Evolutionary conservation across 495 filamentous ascomycete genomes (phyloP).

Genomic region (Penicillium antarcticum): DNA sequence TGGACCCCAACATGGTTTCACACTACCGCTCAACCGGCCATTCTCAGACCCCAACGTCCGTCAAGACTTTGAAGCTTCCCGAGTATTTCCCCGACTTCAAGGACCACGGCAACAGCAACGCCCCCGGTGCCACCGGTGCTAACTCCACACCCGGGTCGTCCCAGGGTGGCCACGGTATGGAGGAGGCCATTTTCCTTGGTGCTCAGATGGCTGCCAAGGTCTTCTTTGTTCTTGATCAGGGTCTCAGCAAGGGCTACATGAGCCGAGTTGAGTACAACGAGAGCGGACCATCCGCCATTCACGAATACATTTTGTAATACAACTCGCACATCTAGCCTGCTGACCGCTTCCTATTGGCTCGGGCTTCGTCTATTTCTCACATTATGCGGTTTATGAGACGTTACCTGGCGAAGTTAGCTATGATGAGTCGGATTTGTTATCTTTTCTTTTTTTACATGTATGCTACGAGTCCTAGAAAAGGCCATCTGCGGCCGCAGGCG

Average conservation of each 20-base stretch:
- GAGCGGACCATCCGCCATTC: conserved; percentile 66
- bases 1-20: conserved; percentile 30
- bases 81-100: conserved; percentile 95
- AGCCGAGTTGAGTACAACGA: conserved; percentile 76
- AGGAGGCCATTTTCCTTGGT: conserved; percentile 78
- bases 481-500: conserved; percentile 17
- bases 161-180: conserved; percentile 41
- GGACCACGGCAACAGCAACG: conserved; percentile 58
- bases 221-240: conserved; percentile 70
- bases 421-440: conserved; percentile 1
- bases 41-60: conserved; percentile 82
- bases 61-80: conserved; percentile 74
- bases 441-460: conserved; percentile 15
- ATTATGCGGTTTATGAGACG: conserved; percentile 3
- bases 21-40: conserved; percentile 68
- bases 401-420: conserved; percentile 15
- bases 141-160: conserved; percentile 19
- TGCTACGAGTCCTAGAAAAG: conserved; percentile 24
- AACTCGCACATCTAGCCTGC: neutral
- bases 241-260: conserved; percentile 68
- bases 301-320: conserved; percentile 44
- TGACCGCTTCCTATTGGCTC: neutral
- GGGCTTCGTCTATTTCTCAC: conserved; percentile 2
- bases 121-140: conserved; percentile 31
- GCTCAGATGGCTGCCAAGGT: conserved; percentile 75